Percentiles rank a stretch among this genome's conserved stretches.
Evolutionary conservation across 78 protist genomes (phyloP).

Genomic region (Tieghemostelium lacteum): DNA sequence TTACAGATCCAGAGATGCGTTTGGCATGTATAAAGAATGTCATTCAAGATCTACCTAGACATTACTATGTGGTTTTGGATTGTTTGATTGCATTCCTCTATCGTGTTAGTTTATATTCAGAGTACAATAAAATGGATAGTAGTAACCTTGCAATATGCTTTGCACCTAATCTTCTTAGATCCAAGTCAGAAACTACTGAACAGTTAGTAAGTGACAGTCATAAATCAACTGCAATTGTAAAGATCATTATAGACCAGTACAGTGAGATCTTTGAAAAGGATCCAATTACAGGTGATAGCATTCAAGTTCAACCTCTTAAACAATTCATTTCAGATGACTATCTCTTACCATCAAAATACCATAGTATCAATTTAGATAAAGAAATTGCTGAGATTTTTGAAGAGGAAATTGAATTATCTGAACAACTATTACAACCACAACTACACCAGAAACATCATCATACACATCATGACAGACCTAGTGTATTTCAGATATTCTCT

Average conservation of each 20-base stretch:
- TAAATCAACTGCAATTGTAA: slow-evolving; percentile 2
- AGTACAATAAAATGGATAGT: slow-evolving; percentile 27
- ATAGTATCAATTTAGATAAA: slow-evolving; percentile 39
- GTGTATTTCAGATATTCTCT: slow-evolving; percentile 27
- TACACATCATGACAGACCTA: not conserved
- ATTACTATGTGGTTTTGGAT: slow-evolving; percentile 18
- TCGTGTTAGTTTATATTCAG: not conserved
- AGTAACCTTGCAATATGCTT: slow-evolving; percentile 57
- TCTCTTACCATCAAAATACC: slow-evolving; percentile 20
- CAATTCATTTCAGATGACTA: slow-evolving; percentile 14
- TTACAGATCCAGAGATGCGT: slow-evolving; percentile 19
- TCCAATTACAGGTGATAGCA: slow-evolving; percentile 6
- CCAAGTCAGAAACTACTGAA: slow-evolving; percentile 34
- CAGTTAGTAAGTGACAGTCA: slow-evolving; percentile 26
- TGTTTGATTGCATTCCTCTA: slow-evolving; percentile 39
- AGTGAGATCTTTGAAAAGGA: slow-evolving; percentile 40
- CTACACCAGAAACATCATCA: not conserved
- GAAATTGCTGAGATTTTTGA: slow-evolving; percentile 38
- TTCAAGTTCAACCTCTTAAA: not conserved
- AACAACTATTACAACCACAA: not conserved
- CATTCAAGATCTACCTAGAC: not conserved
- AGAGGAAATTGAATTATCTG: slow-evolving; percentile 2
- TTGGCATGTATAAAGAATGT: slow-evolving; percentile 1
- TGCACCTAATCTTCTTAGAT: slow-evolving; percentile 71
- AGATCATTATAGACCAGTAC: slow-evolving; percentile 17